Evolutionary conservation across 306 rosid species (phyloP).

Genomic region (Pterocarpus santalinus): DNA sequence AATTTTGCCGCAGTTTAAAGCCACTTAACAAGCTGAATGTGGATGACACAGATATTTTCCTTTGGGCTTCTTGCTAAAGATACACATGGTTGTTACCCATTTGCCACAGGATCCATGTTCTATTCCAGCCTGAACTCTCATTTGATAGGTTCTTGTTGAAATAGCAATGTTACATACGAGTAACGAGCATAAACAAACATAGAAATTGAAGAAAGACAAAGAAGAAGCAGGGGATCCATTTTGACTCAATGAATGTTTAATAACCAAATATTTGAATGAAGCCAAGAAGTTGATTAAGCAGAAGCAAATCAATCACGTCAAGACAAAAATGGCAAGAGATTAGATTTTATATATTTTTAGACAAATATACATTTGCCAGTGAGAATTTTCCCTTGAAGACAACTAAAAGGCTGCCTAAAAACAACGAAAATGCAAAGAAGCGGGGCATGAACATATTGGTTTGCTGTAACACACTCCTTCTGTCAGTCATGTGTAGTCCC

Average conservation of each 20-base stretch:
- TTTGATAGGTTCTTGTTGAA: background rate
- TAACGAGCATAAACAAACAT: slow-evolving; percentile 13
- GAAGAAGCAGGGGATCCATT: background rate
- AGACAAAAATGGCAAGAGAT: background rate
- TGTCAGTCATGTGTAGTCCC: background rate
- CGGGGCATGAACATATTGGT: background rate
- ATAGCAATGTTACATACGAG: background rate
- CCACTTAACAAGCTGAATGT: too few species aligned
- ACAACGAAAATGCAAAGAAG: background rate
- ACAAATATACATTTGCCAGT: background rate
- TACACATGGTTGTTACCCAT: background rate
- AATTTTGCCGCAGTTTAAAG: too few species aligned
- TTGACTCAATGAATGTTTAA: background rate
- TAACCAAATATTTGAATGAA: slow-evolving; percentile 9
- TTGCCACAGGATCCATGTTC: slow-evolving; percentile 13
- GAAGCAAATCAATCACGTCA: slow-evolving; percentile 5
- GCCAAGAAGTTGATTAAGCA: background rate
- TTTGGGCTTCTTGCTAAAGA: too few species aligned
- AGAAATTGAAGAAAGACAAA: background rate
- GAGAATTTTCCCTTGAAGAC: slow-evolving; percentile 3
- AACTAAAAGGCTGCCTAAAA: background rate
- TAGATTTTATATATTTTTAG: background rate
- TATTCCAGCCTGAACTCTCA: background rate
- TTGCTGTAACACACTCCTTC: background rate
- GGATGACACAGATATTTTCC: too few species aligned